phyloP scores from a whole-genome alignment of 495 filamentous ascomycete species.

The Neurospora tetrasperma region DNA sequence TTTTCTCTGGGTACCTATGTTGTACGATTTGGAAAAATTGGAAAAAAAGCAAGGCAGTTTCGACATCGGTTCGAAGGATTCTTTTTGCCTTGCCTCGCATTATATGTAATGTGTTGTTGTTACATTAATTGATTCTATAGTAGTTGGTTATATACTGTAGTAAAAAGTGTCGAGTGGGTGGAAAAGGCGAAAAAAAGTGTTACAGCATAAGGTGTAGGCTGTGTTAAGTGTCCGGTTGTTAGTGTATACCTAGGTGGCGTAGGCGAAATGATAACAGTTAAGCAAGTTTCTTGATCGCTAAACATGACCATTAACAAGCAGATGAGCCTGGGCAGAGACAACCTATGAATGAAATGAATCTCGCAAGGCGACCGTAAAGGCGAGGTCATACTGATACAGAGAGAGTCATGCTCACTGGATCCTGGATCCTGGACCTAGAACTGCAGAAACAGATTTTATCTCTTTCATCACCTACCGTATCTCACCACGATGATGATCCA shows the following conservation, averaged over 20 bases:
- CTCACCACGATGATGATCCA: neutral
- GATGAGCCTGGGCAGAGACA: neutral
- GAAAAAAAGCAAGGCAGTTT: neutral
- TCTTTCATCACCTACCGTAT: neutral
- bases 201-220: neutral
- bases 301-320: neutral
- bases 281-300: neutral
- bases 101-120: neutral
- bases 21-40: neutral
- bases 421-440: neutral
- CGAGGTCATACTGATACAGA: neutral
- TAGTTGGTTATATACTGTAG: neutral
- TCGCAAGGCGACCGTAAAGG: neutral
- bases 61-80: neutral
- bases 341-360: neutral
- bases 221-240: neutral
- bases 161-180: neutral
- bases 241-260: neutral
- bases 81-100: neutral
- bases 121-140: neutral
- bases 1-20: neutral
- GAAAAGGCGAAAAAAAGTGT: neutral
- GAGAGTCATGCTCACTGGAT: neutral
- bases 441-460: neutral
- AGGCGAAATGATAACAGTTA: neutral